A percentile compares a stretch with the other conserved stretches of the same genome.
phyloP scores from a whole-genome alignment of 1,139 yeast species.

The Hyphopichia fennica region DNA sequence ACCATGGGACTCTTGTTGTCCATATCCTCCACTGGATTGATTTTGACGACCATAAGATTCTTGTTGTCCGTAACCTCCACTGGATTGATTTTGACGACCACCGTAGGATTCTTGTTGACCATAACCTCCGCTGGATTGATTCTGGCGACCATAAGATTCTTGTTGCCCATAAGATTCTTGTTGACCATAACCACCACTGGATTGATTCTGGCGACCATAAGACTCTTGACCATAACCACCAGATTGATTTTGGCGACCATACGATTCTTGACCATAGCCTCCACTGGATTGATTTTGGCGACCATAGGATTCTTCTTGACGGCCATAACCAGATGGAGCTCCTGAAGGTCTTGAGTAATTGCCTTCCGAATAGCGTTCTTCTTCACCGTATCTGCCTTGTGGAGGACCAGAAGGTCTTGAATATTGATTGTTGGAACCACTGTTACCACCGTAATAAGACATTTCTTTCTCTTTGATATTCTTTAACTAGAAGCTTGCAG shows the following conservation, averaged over 20 bases:
- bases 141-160: background rate
- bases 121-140: background rate
- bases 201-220: background rate
- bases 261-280: background rate
- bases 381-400: background rate
- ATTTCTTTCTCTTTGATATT: too few species aligned
- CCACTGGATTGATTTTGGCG: background rate
- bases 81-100: background rate
- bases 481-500: too few species aligned
- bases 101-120: constrained; percentile 1
- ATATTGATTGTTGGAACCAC: background rate
- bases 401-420: constrained; percentile 1
- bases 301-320: background rate
- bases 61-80: background rate
- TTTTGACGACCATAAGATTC: background rate
- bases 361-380: background rate
- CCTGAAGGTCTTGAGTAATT: background rate
- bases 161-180: background rate
- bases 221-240: background rate
- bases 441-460: background rate
- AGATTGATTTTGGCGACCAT: background rate
- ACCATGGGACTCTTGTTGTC: constrained; percentile 1
- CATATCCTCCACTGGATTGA: background rate
- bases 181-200: background rate
- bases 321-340: background rate